Percentiles rank a stretch among this genome's conserved stretches.
phyloP scores from a whole-genome alignment of 192 early-diverging fungal genomes.

The Mortierella hygrophila region DNA sequence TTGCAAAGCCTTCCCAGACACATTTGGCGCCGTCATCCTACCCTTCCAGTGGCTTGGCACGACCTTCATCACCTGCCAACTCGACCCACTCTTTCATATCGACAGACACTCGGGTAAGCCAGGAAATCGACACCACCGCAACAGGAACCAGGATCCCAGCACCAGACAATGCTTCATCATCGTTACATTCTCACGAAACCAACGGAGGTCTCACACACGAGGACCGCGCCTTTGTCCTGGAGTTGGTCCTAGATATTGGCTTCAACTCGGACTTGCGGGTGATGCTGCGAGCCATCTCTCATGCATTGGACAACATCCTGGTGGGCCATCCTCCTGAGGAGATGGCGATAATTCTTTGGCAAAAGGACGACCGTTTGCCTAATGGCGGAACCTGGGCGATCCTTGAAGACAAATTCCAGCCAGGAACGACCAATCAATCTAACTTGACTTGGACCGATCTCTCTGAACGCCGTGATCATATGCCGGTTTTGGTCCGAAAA shows the following conservation, averaged over 20 bases:
- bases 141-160: background rate
- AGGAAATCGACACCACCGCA: constrained; percentile 27
- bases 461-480: constrained; percentile 50
- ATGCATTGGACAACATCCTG: constrained; percentile 41
- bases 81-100: constrained; percentile 32
- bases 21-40: constrained; percentile 15
- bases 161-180: background rate
- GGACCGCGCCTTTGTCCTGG: constrained; percentile 43
- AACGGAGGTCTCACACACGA: constrained; percentile 13
- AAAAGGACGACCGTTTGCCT: constrained; percentile 40
- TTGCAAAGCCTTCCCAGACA: constrained; percentile 14
- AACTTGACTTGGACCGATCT: constrained; percentile 44
- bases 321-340: constrained; percentile 52
- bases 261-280: constrained; percentile 36
- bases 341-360: constrained; percentile 54
- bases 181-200: background rate
- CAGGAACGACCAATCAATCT: constrained; percentile 32
- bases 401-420: constrained; percentile 45
- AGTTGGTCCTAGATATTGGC: constrained; percentile 27
- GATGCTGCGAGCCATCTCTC: constrained; percentile 36
- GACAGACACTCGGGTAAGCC: constrained; percentile 26
- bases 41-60: background rate
- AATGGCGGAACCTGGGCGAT: constrained; percentile 50
- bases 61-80: constrained; percentile 33
- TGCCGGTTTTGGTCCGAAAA: constrained; percentile 46